Evolutionary conservation across 768 basidiomycete species (phyloP), one percentile per base, ranked within the genome.

Genomic region (Lentinula sp.): DNA sequence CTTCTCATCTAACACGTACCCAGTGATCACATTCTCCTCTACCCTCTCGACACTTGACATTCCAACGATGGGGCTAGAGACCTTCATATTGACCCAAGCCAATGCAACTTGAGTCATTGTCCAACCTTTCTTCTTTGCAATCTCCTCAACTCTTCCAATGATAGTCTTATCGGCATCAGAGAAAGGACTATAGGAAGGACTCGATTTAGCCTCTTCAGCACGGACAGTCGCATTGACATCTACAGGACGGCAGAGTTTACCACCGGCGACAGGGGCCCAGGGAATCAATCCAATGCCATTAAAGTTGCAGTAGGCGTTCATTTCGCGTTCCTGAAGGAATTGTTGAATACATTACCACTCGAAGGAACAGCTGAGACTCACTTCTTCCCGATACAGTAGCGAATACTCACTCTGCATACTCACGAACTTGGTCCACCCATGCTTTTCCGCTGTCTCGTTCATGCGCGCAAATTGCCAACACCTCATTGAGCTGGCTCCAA

Each of bases 391-490:
- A 64, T 84, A 84, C 21, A 81, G 68, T 3, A 81, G 66, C 35
- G 73, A 78, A 62, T 82, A 76, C 57, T 77, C 76, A 53, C 76
- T 73, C 66, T 83, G 82, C 75, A 82, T 80, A 52, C 78, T 76
- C 52, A 80, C 72, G 62, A 83, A 84, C 54, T 70, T 75, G 7
- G 82, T 79, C 70, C 79, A 78, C 6, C 75, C 74, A 15, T 78
- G 61, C 58, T 67, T 67, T 35, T 67, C 62, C 2, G 79, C 78
- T 2, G 75, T 69, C 23, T 74, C 70, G 57, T 78, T 75, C 65
- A 79, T 64, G 42, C 67, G 64, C 42, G 72, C 70, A 46, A 78
- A 76, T 52, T 77, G 72, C 77, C 76, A 77, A 32, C 76, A 70
- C 8, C 70, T 66, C 77, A 77, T 76, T 45, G 59, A 60, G 37